phyloP scores from a whole-genome alignment of 108 stramenopile species.

The Tribonema minus region DNA sequence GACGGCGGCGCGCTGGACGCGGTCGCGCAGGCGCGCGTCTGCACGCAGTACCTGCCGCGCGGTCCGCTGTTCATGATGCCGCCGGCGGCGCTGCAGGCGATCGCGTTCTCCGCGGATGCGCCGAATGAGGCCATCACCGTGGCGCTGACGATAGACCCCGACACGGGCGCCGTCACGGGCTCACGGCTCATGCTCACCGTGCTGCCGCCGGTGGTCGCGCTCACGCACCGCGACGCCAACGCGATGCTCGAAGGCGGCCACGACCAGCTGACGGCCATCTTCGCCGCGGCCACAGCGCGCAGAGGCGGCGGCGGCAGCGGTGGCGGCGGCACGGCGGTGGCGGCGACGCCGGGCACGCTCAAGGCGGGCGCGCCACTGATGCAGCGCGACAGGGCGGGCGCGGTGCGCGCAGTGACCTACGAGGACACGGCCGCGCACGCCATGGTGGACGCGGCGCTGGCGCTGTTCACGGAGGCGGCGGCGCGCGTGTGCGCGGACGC shows the following conservation, averaged over 20 bases:
- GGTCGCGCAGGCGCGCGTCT: constrained; percentile 16
- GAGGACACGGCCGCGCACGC: too few species aligned
- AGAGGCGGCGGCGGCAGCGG: too few species aligned
- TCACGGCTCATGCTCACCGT: constrained; percentile 21
- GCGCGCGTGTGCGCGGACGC: constrained; percentile 2
- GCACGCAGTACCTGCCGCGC: constrained; percentile 32
- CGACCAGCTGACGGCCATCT: too few species aligned
- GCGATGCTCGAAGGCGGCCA: too few species aligned
- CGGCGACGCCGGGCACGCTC: too few species aligned
- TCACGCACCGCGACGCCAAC: constrained; percentile 17
- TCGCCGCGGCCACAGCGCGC: too few species aligned
- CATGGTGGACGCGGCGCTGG: constrained; percentile 29
- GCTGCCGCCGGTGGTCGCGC: constrained; percentile 5
- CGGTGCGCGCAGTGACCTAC: neutral
- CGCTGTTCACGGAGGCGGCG: constrained; percentile 32
- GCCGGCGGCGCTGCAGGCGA: constrained; percentile 27
- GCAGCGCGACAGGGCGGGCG: neutral
- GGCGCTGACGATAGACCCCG: constrained; percentile 12
- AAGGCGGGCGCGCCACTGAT: too few species aligned
- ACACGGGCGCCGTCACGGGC: constrained; percentile 4
- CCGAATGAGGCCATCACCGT: constrained; percentile 36
- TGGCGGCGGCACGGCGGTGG: too few species aligned
- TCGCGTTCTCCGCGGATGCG: constrained; percentile 9
- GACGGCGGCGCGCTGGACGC: constrained; percentile 23
- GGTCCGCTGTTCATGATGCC: constrained; percentile 45